These are phyloP conservation scores for Aureobasidium pullulans DNA, from an alignment of 2,329 filamentous ascomycete species.

Conservation along the genomic window DNA sequence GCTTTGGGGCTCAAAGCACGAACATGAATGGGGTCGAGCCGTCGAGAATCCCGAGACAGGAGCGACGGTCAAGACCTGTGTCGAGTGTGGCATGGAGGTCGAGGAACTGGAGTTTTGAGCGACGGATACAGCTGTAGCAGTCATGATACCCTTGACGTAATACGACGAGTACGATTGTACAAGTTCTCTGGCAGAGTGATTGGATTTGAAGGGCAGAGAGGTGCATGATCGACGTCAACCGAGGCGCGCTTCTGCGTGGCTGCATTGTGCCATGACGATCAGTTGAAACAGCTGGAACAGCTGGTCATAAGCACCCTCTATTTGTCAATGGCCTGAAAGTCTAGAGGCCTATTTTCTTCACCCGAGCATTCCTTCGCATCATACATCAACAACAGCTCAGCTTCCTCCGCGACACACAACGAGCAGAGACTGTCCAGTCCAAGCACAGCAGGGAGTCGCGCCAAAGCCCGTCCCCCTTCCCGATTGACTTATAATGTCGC, in stretches of 20 bases:
- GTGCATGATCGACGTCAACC: constrained; percentile 4
- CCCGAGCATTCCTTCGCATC: neutral
- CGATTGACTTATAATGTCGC: neutral
- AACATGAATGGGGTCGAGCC: constrained; percentile 72
- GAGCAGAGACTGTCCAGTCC: no score
- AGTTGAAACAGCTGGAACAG: neutral
- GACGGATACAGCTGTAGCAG: neutral
- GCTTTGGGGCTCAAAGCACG: constrained; percentile 63
- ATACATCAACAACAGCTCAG: neutral
- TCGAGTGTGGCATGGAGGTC: constrained; percentile 60
- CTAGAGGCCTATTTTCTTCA: neutral
- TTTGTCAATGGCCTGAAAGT: constrained; percentile 9
- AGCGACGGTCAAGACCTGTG: constrained; percentile 68
- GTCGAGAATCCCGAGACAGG: constrained; percentile 58
- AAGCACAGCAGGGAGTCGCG: neutral
- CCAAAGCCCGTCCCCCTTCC: neutral
- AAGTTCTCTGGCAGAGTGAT: neutral
- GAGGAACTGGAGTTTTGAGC: constrained; percentile 56
- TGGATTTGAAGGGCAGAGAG: neutral
- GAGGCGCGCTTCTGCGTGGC: neutral
- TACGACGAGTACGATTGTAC: neutral
- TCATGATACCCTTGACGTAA: constrained; percentile 16
- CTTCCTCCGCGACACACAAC: neutral
- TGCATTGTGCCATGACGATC: constrained; percentile 12
- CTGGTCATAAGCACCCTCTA: neutral